Evolutionary conservation across 2,329 filamentous ascomycete species (phyloP).

Genomic region (Cladorrhinum sp.): DNA sequence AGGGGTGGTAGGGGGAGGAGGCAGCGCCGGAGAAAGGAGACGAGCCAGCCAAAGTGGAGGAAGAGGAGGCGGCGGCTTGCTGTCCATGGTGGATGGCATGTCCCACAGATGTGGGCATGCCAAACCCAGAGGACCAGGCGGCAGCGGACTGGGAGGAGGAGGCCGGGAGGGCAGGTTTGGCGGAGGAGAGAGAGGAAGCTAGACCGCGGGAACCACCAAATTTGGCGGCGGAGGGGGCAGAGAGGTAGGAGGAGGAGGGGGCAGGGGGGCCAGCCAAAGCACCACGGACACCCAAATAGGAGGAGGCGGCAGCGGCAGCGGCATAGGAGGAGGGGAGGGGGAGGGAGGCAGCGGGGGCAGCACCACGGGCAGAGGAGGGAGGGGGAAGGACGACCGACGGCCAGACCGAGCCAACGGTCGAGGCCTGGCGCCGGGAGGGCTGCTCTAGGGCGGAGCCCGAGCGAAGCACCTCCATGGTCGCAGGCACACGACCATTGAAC

Average conservation of each 20-base stretch:
- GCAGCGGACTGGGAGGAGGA: too few relatives aligned
- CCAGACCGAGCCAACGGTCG: not conserved
- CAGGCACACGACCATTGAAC: not conserved
- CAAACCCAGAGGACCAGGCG: too few relatives aligned
- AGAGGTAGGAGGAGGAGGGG: not conserved
- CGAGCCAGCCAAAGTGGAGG: not conserved
- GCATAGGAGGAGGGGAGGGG: too few relatives aligned
- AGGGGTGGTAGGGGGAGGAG: not conserved
- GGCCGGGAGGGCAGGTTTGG: too few relatives aligned
- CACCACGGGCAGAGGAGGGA: not conserved
- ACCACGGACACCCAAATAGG: not conserved
- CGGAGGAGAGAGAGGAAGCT: too few relatives aligned
- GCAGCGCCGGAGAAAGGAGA: not conserved
- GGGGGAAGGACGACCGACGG: too few relatives aligned
- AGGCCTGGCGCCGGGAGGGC: too few relatives aligned
- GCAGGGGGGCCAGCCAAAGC: not conserved
- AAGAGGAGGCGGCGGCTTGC: not conserved
- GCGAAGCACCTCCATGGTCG: not conserved
- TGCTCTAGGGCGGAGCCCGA: not conserved
- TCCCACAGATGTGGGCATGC: too few relatives aligned
- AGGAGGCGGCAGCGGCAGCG: not conserved
- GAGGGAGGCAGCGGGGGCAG: not conserved
- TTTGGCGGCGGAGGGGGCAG: not conserved
- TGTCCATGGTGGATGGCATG: too few relatives aligned
- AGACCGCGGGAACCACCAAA: too few relatives aligned